Evolutionary conservation across 176 grass and related monocot genomes (phyloP).

Genomic region (Eleusine coracana): DNA sequence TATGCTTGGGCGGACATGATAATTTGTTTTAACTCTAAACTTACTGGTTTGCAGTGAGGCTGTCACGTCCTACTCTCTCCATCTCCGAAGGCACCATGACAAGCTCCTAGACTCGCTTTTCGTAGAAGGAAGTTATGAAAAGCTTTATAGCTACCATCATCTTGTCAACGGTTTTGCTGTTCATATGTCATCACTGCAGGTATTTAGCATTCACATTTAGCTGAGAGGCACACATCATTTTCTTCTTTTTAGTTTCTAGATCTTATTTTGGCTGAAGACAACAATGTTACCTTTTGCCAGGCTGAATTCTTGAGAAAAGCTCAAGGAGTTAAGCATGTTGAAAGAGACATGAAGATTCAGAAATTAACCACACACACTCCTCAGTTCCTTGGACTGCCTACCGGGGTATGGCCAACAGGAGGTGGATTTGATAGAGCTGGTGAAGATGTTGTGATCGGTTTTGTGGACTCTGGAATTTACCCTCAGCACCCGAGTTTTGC

Average conservation of each 20-base stretch:
- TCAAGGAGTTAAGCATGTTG: constrained; percentile 85
- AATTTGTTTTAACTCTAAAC: background rate
- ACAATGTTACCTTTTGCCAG: constrained; percentile 45
- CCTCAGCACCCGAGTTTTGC: constrained; percentile 87
- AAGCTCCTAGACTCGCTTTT: constrained; percentile 86
- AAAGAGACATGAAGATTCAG: constrained; percentile 88
- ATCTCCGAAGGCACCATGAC: constrained; percentile 83
- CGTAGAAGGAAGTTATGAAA: constrained; percentile 83
- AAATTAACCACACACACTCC: constrained; percentile 98
- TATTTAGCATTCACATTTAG: constrained; percentile 35
- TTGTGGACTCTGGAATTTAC: constrained; percentile 98
- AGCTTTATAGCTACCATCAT: constrained; percentile 94
- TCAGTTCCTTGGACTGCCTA: constrained; percentile 88
- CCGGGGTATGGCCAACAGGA: constrained; percentile 81
- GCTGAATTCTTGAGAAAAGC: constrained; percentile 75
- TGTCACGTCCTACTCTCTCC: constrained; percentile 78
- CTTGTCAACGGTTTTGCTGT: constrained; percentile 97
- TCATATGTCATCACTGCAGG: constrained; percentile 88
- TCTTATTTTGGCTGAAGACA: constrained; percentile 12
- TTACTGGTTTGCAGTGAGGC: constrained; percentile 65
- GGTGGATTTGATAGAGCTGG: constrained; percentile 95
- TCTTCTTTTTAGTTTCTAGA: background rate
- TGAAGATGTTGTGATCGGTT: constrained; percentile 96
- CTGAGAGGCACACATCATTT: background rate
- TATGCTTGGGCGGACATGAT: background rate